Evolutionary conservation across 2,329 filamentous ascomycete genomes (phyloP).

Genomic region (Aspergillus sclerotialis): DNA sequence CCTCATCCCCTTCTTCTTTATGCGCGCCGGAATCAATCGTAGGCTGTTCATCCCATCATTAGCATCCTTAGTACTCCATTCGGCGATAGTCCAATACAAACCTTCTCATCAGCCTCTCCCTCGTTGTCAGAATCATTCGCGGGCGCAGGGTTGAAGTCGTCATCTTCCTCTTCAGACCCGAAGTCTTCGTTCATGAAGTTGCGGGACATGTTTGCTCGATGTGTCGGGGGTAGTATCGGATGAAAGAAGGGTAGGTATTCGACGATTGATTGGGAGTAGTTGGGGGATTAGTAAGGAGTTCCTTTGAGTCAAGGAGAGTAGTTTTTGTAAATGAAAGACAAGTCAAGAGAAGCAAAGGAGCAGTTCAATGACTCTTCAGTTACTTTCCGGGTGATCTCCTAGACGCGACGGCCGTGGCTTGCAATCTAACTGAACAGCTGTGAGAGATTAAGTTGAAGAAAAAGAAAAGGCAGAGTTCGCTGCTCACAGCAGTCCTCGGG

Average conservation of each 20-base stretch:
- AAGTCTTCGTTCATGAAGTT: conserved; percentile 46
- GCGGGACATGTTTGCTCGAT: conserved; percentile 27
- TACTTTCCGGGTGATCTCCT: too few species aligned
- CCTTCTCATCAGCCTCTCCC: conserved; percentile 30
- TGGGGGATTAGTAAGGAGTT: too few species aligned
- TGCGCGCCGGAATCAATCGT: conserved; percentile 10
- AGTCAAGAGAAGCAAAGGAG: too few species aligned
- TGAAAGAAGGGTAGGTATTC: too few species aligned
- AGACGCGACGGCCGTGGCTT: too few species aligned
- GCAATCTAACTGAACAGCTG: too few species aligned
- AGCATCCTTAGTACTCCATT: conserved; percentile 13
- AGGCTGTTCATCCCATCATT: conserved; percentile 17
- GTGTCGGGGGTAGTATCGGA: too few species aligned
- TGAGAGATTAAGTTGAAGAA: too few species aligned
- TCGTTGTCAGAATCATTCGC: conserved; percentile 69
- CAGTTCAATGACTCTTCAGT: too few species aligned
- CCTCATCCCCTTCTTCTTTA: conserved; percentile 31
- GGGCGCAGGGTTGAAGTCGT: conserved; percentile 80
- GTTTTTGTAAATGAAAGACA: too few species aligned
- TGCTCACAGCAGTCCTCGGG: not conserved
- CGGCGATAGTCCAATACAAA: conserved; percentile 11
- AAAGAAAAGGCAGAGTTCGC: not conserved
- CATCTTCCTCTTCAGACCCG: conserved; percentile 63
- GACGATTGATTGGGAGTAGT: too few species aligned
- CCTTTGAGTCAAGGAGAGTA: too few species aligned